A percentile compares a stretch with the other conserved stretches of the same genome.
Evolutionary conservation across 371 early-diverging fungal species (phyloP).

Genomic region (Apophysomyces trapeziformis): DNA sequence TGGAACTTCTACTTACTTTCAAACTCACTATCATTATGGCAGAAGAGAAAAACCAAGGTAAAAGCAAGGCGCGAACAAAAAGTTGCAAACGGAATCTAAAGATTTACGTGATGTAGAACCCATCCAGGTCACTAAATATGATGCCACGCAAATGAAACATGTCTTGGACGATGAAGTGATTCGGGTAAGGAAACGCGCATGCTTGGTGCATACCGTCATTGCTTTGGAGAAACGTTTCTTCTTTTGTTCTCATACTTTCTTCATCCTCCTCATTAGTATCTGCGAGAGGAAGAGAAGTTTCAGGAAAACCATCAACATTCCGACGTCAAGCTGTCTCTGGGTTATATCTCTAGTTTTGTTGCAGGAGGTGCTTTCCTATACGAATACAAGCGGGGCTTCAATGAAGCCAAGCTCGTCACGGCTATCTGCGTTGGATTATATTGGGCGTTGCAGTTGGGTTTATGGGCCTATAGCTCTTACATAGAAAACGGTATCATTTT

Average conservation of each 20-base stretch:
- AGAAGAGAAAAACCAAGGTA: too few relatives aligned
- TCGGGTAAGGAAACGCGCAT: conserved; percentile 27
- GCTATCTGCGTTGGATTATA: conserved; percentile 34
- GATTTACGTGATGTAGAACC: conserved; percentile 17
- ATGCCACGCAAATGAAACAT: conserved; percentile 43
- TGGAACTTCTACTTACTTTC: too few relatives aligned
- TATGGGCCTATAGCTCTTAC: conserved; percentile 29
- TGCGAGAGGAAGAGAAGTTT: conserved; percentile 26
- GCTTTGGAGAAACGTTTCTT: neutral
- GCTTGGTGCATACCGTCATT: too few relatives aligned
- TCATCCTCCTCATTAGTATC: conserved; percentile 17
- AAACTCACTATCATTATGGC: too few relatives aligned
- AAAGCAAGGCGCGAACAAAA: too few relatives aligned
- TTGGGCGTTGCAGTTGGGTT: conserved; percentile 35
- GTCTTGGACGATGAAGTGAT: conserved; percentile 50
- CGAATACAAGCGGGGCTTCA: conserved; percentile 45
- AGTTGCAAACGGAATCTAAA: too few relatives aligned
- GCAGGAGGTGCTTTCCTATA: conserved; percentile 43
- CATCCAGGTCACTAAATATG: conserved; percentile 43
- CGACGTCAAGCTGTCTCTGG: conserved; percentile 45
- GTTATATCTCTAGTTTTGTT: conserved; percentile 45
- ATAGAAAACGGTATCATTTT: conserved; percentile 46
- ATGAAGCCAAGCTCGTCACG: conserved; percentile 34
- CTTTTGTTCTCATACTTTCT: neutral
- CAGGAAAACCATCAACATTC: conserved; percentile 40